phyloP scores from a whole-genome alignment of 2,329 filamentous ascomycete species.

The Verticillium longisporum region DNA sequence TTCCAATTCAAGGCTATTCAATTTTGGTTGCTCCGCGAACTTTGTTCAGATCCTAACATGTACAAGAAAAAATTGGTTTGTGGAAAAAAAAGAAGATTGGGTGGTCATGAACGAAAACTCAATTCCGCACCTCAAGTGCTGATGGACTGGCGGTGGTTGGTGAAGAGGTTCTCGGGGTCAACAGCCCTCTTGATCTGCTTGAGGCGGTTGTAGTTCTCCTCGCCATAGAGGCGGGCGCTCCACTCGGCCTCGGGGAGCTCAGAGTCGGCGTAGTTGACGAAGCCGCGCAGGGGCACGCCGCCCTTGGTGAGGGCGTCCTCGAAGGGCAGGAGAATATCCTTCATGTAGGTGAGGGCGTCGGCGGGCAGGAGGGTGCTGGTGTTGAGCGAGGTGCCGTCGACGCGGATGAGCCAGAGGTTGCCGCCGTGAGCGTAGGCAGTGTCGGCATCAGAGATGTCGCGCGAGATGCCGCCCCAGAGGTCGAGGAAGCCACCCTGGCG shows the following conservation, averaged over 20 bases:
- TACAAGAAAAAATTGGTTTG: not conserved
- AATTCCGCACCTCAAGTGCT: not conserved
- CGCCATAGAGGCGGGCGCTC: conserved; percentile 9
- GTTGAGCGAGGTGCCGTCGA: conserved; percentile 18
- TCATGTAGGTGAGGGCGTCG: conserved; percentile 37
- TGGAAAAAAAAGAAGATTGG: too few relatives aligned
- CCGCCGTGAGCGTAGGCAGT: conserved; percentile 31
- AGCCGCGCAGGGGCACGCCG: conserved; percentile 7
- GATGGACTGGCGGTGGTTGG: conserved; percentile 10
- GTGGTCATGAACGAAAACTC: not conserved
- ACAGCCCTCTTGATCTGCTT: conserved; percentile 9
- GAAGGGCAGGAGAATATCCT: conserved; percentile 27
- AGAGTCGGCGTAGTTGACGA: conserved; percentile 11
- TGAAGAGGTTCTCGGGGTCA: conserved; percentile 10
- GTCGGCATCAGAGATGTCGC: conserved; percentile 26
- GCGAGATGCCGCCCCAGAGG: conserved; percentile 11
- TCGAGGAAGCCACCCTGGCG: conserved; percentile 11
- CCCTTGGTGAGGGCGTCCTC: conserved; percentile 8
- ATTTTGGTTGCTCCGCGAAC: not conserved
- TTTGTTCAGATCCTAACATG: not conserved
- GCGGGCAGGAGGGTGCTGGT: conserved; percentile 38
- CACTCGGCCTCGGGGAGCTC: conserved; percentile 10
- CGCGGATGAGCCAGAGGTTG: conserved; percentile 28
- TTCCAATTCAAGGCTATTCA: not conserved
- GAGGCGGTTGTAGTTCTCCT: conserved; percentile 9